A percentile compares a stretch with the other conserved stretches of the same genome.
Evolutionary conservation across 192 early-diverging fungal species (phyloP).

Genomic region (Coemansia sp.): DNA sequence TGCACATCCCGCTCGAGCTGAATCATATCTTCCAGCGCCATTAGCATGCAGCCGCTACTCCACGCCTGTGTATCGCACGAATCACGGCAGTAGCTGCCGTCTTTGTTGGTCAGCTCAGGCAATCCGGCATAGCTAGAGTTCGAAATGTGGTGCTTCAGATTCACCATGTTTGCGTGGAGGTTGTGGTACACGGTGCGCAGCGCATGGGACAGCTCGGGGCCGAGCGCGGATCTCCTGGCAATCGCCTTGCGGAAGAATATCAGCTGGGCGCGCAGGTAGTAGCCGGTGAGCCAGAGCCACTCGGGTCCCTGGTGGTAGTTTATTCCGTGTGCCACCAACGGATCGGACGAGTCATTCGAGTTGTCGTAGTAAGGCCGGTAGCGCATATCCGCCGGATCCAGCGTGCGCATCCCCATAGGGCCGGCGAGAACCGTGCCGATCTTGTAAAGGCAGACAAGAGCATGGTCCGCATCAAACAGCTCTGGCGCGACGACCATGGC

Average conservation of each 20-base stretch:
- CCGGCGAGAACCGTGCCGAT: slow-evolving; percentile 70
- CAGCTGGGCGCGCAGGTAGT: slow-evolving; percentile 84
- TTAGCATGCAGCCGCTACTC: slow-evolving; percentile 56
- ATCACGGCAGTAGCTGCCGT: slow-evolving; percentile 78
- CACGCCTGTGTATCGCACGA: slow-evolving; percentile 95
- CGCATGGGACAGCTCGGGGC: slow-evolving; percentile 36
- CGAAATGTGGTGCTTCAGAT: slow-evolving; percentile 58
- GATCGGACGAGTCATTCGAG: slow-evolving; percentile 80
- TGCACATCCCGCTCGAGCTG: slow-evolving; percentile 33
- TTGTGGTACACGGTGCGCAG: slow-evolving; percentile 67
- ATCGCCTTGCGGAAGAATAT: slow-evolving; percentile 59
- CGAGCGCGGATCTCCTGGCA: slow-evolving; percentile 1
- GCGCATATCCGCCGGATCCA: slow-evolving; percentile 91
- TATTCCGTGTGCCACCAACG: slow-evolving; percentile 88
- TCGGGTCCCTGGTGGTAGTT: slow-evolving; percentile 99
- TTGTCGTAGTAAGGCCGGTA: slow-evolving; percentile 96
- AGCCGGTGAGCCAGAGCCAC: slow-evolving; percentile 94
- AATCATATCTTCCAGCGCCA: slow-evolving; percentile 39
- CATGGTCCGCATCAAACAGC: slow-evolving; percentile 79
- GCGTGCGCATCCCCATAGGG: slow-evolving; percentile 91
- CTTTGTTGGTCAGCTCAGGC: slow-evolving; percentile 92
- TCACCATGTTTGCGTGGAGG: slow-evolving; percentile 75
- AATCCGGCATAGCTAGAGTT: slow-evolving; percentile 80
- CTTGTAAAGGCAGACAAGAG: slow-evolving; percentile 64
- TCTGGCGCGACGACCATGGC: slow-evolving; percentile 96